Conservation (phyloP, 2,329 filamentous ascomycete genomes). For the Polytolypa hystricis region DNA sequence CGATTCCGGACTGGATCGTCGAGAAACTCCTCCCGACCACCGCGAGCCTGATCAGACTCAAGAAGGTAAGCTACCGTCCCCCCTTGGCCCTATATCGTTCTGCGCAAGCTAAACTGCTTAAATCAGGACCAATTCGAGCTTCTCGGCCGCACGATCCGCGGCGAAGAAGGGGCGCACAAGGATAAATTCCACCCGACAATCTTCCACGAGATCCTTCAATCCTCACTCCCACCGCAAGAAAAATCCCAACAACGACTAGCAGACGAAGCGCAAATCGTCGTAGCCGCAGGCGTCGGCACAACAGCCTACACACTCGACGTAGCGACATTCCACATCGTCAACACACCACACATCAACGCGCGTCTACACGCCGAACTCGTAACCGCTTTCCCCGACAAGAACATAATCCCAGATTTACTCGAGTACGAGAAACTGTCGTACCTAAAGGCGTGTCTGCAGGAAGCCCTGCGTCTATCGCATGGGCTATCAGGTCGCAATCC, state of each 20-base stretch:
- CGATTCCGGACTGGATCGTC: conserved; percentile 8
- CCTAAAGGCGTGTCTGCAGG: conserved; percentile 7
- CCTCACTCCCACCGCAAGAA: conserved; percentile 15
- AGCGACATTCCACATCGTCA: conserved; percentile 19
- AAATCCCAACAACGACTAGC: conserved; percentile 14
- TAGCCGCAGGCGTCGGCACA: conserved; percentile 21
- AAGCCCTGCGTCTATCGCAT: conserved; percentile 10
- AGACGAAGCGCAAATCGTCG: conserved; percentile 18
- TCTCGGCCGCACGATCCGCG: conserved; percentile 10
- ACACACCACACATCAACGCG: conserved; percentile 13
- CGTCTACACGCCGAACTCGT: conserved; percentile 15
- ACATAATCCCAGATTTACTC: conserved; percentile 3
- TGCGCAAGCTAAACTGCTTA: conserved; percentile 1
- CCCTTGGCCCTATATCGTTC: background rate
- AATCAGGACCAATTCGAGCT: conserved; percentile 13
- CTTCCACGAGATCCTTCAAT: conserved; percentile 15
- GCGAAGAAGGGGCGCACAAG: conserved; percentile 8
- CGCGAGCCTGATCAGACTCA: conserved; percentile 8
- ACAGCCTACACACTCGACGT: conserved; percentile 16
- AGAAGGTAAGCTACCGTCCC: conserved; percentile 5
- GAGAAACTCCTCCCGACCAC: conserved; percentile 9
- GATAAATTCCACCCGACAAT: conserved; percentile 14
- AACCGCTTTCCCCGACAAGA: conserved; percentile 14
- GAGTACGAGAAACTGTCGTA: conserved; percentile 6
- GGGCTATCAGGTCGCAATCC: conserved; percentile 13